Conservation (phyloP, 805 yeast genomes). For the Cyberlindnera suaveolens region DNA sequence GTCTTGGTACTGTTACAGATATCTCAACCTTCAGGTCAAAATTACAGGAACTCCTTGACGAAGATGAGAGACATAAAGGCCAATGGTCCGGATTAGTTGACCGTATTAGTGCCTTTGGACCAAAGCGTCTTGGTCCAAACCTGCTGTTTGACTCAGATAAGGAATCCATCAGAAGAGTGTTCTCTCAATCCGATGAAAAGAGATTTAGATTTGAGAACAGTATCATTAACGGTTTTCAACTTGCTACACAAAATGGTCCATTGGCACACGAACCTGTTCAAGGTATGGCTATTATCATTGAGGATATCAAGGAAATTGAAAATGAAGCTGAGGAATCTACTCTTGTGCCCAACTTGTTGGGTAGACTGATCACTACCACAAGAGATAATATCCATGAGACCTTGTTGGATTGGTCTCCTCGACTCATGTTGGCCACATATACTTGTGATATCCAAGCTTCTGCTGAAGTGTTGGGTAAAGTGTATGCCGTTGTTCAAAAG, state of each 20-base stretch:
- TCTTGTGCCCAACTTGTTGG: slow-evolving; percentile 45
- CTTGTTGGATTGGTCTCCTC: slow-evolving; percentile 78
- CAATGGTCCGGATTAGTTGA: slow-evolving; percentile 27
- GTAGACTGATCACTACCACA: slow-evolving; percentile 67
- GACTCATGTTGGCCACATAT: slow-evolving; percentile 89
- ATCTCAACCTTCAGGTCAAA: slow-evolving; percentile 27
- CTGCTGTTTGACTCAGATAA: slow-evolving; percentile 52
- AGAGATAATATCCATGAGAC: slow-evolving; percentile 68
- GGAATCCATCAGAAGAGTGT: slow-evolving; percentile 29
- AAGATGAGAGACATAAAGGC: slow-evolving; percentile 21
- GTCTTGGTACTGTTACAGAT: slow-evolving; percentile 18
- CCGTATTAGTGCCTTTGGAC: slow-evolving; percentile 65
- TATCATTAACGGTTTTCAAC: slow-evolving; percentile 76
- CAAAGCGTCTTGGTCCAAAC: slow-evolving; percentile 71
- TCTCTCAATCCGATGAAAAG: slow-evolving; percentile 8
- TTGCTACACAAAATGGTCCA: slow-evolving; percentile 82
- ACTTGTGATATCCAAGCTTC: slow-evolving; percentile 93
- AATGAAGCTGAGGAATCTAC: slow-evolving; percentile 19
- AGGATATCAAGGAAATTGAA: slow-evolving; percentile 26
- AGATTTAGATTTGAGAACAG: slow-evolving; percentile 48
- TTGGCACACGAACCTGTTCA: slow-evolving; percentile 81
- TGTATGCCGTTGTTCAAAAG: slow-evolving; percentile 87
- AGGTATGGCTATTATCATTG: slow-evolving; percentile 57
- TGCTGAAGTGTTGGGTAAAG: slow-evolving; percentile 91
- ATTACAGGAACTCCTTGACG: slow-evolving; percentile 27